Base-by-base conservation (phyloP, 768 basidiomycete species). In the Lanmaoa pseudosensibilis region DNA sequence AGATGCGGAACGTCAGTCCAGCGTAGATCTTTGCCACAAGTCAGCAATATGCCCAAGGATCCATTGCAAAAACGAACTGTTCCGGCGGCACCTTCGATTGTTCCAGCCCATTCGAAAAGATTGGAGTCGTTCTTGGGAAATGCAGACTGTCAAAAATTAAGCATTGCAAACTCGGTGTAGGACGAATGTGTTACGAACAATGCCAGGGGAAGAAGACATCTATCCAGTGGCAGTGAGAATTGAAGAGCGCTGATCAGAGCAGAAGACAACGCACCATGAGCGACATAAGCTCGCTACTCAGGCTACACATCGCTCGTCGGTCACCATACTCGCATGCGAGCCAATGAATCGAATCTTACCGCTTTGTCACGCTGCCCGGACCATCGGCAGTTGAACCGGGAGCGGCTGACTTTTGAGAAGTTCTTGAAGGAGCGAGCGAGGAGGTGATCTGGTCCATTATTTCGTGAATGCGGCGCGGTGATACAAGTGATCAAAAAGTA, bases 161-260 rank as follows among this genome's bases (percentile, higher is more conserved):
- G 43, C 37, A 33, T 47, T 30, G 21, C 25, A 32, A 16, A 39
- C 43, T 1, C 34, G 19, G 51, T 19, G 27, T 25, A 4, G 10
- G 38, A 34, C 13, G 30, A 32, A 33, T 16, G 21, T 19, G 33
- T 7, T 30, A 78, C 88, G 66, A 56, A 94, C 91, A 63, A 92
- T 91, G 55, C 90, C 92, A 45, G 90, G 87, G n/a, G 90, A 89
- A 41, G 88, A 83, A 55, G 90, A 88, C 90, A 92, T 92, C 91
- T 93, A 56, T 61, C 15, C 38, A 30, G 50, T 36, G 51, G 48
- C n/a, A 62, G 38, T 65, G 48, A 56, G 57, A 34, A 39, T 2
- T 3, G 3, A 21, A 7, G 45, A 43, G 32, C 32, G 50, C 21
- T 46, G 51, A 52, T 48, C 33, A 32, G 21, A 16, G 34, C 19